Evolutionary conservation across 2,329 filamentous ascomycete species (phyloP).

Genomic region (Cladosporium velox): DNA sequence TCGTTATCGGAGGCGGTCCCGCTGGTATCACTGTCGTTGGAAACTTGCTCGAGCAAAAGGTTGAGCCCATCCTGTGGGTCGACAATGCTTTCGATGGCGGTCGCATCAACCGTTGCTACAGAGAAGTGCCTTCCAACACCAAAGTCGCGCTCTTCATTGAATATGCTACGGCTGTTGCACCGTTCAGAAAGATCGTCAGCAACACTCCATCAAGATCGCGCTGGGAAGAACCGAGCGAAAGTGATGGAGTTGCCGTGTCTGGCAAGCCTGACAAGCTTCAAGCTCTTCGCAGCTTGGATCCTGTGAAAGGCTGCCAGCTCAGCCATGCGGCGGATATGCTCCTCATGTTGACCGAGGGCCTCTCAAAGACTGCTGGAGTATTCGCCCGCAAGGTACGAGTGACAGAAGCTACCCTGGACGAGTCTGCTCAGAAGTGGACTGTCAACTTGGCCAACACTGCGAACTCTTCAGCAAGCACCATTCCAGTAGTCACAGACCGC

Average conservation of each 20-base stretch:
- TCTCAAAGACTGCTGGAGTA: conserved; percentile 45
- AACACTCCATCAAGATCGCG: conserved; percentile 42
- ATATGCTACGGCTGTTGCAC: conserved; percentile 56
- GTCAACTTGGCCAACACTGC: conserved; percentile 37
- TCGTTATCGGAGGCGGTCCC: conserved; percentile 61
- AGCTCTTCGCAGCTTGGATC: conserved; percentile 55
- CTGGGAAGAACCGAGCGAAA: conserved; percentile 33
- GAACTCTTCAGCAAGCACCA: conserved; percentile 29
- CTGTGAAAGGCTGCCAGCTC: conserved; percentile 59
- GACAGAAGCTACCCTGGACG: conserved; percentile 43
- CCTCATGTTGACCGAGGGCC: conserved; percentile 50
- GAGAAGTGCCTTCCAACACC: conserved; percentile 65
- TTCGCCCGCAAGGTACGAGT: conserved; percentile 44
- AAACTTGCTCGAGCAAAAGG: conserved; percentile 59
- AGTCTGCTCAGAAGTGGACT: conserved; percentile 41
- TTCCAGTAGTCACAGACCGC: conserved; percentile 43
- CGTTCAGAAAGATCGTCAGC: conserved; percentile 56
- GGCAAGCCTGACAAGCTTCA: conserved; percentile 55
- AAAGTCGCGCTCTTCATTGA: conserved; percentile 61
- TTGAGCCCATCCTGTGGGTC: conserved; percentile 59
- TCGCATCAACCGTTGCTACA: conserved; percentile 51
- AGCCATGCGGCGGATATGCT: conserved; percentile 60
- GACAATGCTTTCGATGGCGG: conserved; percentile 57
- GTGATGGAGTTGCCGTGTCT: conserved; percentile 30
- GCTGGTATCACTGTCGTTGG: conserved; percentile 62